Conservation (phyloP, 768 basidiomycete genomes). For the Auriscalpium microsporum region DNA sequence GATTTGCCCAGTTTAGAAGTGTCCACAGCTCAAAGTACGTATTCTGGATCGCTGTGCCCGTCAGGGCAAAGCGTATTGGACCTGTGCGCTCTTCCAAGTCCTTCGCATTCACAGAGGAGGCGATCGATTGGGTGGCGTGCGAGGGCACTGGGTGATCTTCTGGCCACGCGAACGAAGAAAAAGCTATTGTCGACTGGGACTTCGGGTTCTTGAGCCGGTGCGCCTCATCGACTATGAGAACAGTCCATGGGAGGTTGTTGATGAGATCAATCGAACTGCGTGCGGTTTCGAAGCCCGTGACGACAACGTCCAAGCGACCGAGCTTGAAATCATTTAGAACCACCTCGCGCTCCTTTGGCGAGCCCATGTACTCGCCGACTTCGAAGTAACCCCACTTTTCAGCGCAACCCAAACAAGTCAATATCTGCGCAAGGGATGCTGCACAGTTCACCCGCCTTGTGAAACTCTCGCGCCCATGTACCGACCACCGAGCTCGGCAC, state of each 20-base stretch:
- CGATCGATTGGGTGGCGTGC: constrained; percentile 15
- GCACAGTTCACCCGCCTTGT: constrained; percentile 43
- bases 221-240: constrained; percentile 80
- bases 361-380: constrained; percentile 61
- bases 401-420: neutral
- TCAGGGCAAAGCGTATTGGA: constrained; percentile 68
- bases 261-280: constrained; percentile 63
- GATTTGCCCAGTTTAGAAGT: constrained; percentile 87
- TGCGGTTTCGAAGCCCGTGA: constrained; percentile 75
- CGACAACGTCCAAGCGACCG: constrained; percentile 76
- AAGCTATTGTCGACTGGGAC: constrained; percentile 58
- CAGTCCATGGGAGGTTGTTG: constrained; percentile 61
- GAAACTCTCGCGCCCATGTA: constrained; percentile 88
- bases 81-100: constrained; percentile 2
- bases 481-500: constrained; percentile 76
- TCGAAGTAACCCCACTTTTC: constrained; percentile 92
- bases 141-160: constrained; percentile 5
- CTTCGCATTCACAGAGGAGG: neutral
- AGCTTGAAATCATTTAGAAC: constrained; percentile 66
- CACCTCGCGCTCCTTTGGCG: constrained; percentile 39
- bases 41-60: constrained; percentile 82
- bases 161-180: constrained; percentile 57
- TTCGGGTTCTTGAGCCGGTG: constrained; percentile 80
- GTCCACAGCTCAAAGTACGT: constrained; percentile 88
- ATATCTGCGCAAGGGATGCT: no score